Conservation (phyloP, 768 basidiomycete genomes). For the Termitomyces sp. region DNA sequence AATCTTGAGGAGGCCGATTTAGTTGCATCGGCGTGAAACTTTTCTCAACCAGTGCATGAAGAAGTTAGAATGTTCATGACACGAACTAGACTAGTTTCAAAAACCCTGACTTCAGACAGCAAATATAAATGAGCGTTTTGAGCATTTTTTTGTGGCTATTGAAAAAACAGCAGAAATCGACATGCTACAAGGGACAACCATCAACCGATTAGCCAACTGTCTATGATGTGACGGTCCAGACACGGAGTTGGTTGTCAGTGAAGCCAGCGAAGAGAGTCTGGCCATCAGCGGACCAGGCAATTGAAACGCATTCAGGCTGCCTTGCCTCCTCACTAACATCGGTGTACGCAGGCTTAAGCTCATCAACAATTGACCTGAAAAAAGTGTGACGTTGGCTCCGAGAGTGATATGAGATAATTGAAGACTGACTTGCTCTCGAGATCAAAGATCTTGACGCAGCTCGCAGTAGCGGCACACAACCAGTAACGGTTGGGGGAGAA, state of each 20-base stretch:
- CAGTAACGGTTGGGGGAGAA: conserved; percentile 99
- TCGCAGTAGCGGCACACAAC: conserved; percentile 97
- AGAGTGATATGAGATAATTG: not conserved
- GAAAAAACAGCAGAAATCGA: conserved; percentile 16
- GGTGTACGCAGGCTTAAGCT: conserved; percentile 93
- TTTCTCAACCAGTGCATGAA: not conserved
- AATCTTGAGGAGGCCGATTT: conserved; percentile 53
- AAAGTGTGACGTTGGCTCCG: conserved; percentile 2
- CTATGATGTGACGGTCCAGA: conserved; percentile 80
- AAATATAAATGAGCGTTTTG: conserved; percentile 20
- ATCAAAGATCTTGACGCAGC: conserved; percentile 99
- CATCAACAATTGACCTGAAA: conserved; percentile 90
- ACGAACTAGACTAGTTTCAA: not conserved
- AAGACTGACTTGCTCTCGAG: conserved; percentile 92
- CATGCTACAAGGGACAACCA: conserved; percentile 11
- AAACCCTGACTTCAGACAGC: not conserved
- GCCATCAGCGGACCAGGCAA: conserved; percentile 98
- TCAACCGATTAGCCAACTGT: conserved; percentile 21
- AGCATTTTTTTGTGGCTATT: conserved; percentile 21
- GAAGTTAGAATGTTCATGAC: not conserved
- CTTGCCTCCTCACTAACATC: conserved; percentile 66
- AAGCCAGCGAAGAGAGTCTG: conserved; percentile 97
- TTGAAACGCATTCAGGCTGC: conserved; percentile 91
- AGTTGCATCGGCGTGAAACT: not conserved
- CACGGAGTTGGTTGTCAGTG: conserved; percentile 90